These are phyloP conservation scores for Aspergillus jensenii DNA, from an alignment of 2,329 filamentous ascomycete genomes.

Conservation along the genomic window DNA sequence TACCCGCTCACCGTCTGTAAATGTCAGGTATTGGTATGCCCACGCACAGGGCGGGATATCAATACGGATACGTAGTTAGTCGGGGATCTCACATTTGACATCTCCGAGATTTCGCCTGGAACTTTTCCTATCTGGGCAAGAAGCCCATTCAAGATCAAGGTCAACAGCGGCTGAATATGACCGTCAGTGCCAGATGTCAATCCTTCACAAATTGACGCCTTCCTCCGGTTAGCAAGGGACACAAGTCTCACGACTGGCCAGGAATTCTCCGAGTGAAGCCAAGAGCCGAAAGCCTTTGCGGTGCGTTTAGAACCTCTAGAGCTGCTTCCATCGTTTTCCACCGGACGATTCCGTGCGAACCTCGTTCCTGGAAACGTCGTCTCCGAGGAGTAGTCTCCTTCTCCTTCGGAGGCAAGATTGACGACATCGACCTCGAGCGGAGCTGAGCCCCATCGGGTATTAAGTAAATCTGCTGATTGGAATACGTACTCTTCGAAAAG, in stretches of 20 bases:
- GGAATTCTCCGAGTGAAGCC: conserved; percentile 11
- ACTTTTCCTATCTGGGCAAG: conserved; percentile 5
- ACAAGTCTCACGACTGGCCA: conserved; percentile 4
- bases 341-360: neutral
- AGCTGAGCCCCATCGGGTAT: no score
- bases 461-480: no score
- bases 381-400: neutral
- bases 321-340: conserved; percentile 3
- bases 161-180: neutral
- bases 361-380: neutral
- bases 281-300: neutral
- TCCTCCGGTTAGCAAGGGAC: neutral
- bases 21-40: neutral
- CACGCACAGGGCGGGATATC: neutral
- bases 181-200: neutral
- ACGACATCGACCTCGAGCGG: no score
- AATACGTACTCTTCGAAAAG: no score
- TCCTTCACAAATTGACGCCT: neutral
- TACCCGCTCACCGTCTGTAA: neutral
- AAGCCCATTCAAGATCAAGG: neutral
- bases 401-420: neutral
- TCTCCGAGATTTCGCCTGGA: conserved; percentile 12
- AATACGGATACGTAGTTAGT: neutral
- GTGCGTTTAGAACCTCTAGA: neutral
- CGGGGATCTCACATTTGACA: neutral